phyloP scores from a whole-genome alignment of 495 filamentous ascomycete species.

The Daldinia grandis region DNA sequence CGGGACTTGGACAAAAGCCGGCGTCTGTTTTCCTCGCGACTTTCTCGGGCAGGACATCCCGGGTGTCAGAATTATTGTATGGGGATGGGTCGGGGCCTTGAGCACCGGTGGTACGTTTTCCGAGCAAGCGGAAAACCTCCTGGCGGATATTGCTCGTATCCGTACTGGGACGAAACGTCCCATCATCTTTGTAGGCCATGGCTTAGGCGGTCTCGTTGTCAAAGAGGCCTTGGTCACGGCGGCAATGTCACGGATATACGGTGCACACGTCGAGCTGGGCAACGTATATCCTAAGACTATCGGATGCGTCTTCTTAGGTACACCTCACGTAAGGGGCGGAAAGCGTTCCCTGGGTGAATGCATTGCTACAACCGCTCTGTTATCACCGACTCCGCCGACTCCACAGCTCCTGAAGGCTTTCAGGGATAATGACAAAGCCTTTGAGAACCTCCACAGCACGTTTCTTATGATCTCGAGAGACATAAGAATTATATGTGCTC shows the following conservation, averaged over 20 bases:
- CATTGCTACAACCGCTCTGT: slow-evolving; percentile 39
- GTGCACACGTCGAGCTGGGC: slow-evolving; percentile 44
- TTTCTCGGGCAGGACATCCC: slow-evolving; percentile 44
- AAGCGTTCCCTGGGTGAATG: slow-evolving; percentile 43
- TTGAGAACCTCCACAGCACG: slow-evolving; percentile 41
- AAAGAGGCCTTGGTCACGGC: slow-evolving; percentile 49
- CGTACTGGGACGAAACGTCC: slow-evolving; percentile 43
- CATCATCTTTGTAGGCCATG: slow-evolving; percentile 51
- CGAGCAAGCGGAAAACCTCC: slow-evolving; percentile 41
- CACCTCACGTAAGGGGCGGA: slow-evolving; percentile 49
- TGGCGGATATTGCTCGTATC: slow-evolving; percentile 39
- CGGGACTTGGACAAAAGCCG: slow-evolving; percentile 44
- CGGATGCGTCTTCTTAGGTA: slow-evolving; percentile 52
- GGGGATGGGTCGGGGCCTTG: slow-evolving; percentile 43
- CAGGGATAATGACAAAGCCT: slow-evolving; percentile 31
- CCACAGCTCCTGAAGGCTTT: slow-evolving; percentile 34
- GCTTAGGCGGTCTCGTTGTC: slow-evolving; percentile 48
- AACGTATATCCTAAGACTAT: slow-evolving; percentile 46
- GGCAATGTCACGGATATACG: slow-evolving; percentile 45
- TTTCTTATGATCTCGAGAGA: slow-evolving; percentile 46
- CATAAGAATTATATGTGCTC: slow-evolving; percentile 44
- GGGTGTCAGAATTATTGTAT: slow-evolving; percentile 42
- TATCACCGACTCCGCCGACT: slow-evolving; percentile 34
- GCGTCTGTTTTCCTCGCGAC: slow-evolving; percentile 47
- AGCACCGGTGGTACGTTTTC: slow-evolving; percentile 36